Base-by-base conservation (phyloP, 306 rosid genomes). In the Trifolium pratense region DNA sequence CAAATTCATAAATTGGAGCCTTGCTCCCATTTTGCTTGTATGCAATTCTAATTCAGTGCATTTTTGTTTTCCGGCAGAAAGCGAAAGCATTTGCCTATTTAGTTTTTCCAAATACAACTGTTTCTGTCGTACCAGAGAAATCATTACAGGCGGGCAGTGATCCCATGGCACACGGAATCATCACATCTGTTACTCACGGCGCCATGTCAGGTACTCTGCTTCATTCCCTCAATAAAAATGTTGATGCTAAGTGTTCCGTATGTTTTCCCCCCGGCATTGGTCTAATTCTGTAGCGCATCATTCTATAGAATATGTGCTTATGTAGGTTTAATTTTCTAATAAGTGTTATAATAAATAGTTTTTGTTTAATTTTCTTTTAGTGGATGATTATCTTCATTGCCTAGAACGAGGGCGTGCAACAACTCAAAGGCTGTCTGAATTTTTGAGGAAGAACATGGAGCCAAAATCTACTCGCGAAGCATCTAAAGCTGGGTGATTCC, bases 331-430 rank as follows among this genome's bases (percentile, higher is more conserved):
- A 14, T 43, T 48, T 29, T 63, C 16, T n/a, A 43, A 6, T 40
- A 46, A 21, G 21, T 79, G 57, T 57, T 59, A 84, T 88, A 14
- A 78, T 43, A 14, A 79, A 31, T 78, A 34, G 65, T 52, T 58
- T 21, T 13, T 66, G 34, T 42, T 66, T 42, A 66, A 66, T 66
- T 39, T 74, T 70, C 29, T 71, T 79, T 25, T 60, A 94, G 99
- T 87, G 89, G 91, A 84, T 18, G 91, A 89, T 68, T 91, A 94
- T 89, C 82, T 89, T 78, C 92, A 75, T 74, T 88, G 99, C 77
- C 89, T 94, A 66, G 96, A 94, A 55, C 86, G 96, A 73, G 98
- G 97, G 59, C 87, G 88, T 15, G 97, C 98, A 12, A 85, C 94
- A 3, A 78, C 80, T 79, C 83, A 78, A 26, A 88, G 81, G 82